Percentiles rank a stretch among this genome's conserved stretches.
Evolutionary conservation across 2,329 filamentous ascomycete genomes (phyloP).

Genomic region (Botryosphaeria agaves): DNA sequence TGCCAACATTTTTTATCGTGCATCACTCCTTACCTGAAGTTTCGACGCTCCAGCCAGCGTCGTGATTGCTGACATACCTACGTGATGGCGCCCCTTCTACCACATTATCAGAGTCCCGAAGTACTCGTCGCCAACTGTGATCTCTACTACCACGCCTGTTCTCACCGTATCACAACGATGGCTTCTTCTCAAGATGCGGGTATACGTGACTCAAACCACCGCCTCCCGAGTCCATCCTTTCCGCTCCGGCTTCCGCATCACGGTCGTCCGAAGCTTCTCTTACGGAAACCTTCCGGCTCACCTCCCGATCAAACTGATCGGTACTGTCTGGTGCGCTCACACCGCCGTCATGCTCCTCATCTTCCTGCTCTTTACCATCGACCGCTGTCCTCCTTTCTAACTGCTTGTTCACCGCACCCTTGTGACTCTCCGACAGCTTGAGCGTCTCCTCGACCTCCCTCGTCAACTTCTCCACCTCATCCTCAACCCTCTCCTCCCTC

Average conservation of each 20-base stretch:
- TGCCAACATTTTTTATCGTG: too few species aligned
- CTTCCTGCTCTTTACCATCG: constrained; percentile 1
- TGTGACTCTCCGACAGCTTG: constrained; percentile 27
- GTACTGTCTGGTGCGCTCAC: too few species aligned
- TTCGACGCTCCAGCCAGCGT: too few species aligned
- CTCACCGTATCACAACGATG: constrained; percentile 1
- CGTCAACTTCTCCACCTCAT: constrained; percentile 41
- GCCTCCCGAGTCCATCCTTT: constrained; percentile 1
- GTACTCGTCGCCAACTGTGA: too few species aligned
- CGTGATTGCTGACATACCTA: too few species aligned
- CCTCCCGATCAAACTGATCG: neutral
- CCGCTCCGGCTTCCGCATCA: constrained; percentile 2
- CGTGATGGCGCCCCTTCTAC: too few species aligned
- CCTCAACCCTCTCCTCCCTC: constrained; percentile 37
- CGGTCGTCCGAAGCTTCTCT: neutral
- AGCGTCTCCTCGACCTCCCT: constrained; percentile 39
- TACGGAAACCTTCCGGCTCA: too few species aligned
- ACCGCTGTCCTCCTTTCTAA: constrained; percentile 1
- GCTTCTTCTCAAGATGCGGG: constrained; percentile 6
- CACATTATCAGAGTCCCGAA: too few species aligned
- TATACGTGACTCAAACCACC: constrained; percentile 6
- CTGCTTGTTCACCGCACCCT: constrained; percentile 15
- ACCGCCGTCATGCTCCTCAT: too few species aligned
- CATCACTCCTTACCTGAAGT: too few species aligned
- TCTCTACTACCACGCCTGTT: too few species aligned